Base-by-base conservation (phyloP, 2,329 filamentous ascomycete genomes). In the Anthostomella pinea region DNA sequence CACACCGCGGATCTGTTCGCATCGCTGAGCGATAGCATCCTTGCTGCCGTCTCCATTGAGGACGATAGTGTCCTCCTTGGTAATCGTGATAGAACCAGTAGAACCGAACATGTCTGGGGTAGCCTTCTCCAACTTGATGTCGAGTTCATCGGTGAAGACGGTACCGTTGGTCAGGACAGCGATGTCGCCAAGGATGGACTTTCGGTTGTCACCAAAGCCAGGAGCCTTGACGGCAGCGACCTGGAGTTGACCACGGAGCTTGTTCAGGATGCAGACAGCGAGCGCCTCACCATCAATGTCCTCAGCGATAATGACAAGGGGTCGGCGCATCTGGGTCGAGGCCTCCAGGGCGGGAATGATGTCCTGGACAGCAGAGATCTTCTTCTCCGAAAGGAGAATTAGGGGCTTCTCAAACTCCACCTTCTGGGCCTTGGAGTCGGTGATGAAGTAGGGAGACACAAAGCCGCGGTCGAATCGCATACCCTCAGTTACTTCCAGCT, bases 381-480 rank as follows among this genome's bases (percentile, higher is more conserved):
- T 98, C 87, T 96, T 97, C 82, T 98, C 93, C 7, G 93, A 97
- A 38, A 98, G 87, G 33, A 98, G 86, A 66, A 98, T 93, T 63
- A 98, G 72, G 51, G 93, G 93, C 81, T 98, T 97, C 83, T 98
- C 93, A 54, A 98, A 98, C 74, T 98, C 93, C 40, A 97, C 90
- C 83, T 98, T 98, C 68, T 95, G 89, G 43, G 90, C 69, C 84
- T 98, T 98, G 79, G 89, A 74, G 62, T 98, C 93, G 74, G 93
- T 98, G 76, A 98, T 98, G 79, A 98, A 98, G 83, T 98, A 98
- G 56, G 93, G 90, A 17, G 93, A 98, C 64, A 95, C 91, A 69
- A 85, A 98, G 48, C 93, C 93, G 62, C 93, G 91, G 80, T 98
- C 93, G 73, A 98, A 98, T 69, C 93, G 89, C 93, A 98, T 98